These are phyloP conservation scores for Dactylorhiza incarnata DNA, from an alignment of 106 monocot species.

Conservation along the genomic window DNA sequence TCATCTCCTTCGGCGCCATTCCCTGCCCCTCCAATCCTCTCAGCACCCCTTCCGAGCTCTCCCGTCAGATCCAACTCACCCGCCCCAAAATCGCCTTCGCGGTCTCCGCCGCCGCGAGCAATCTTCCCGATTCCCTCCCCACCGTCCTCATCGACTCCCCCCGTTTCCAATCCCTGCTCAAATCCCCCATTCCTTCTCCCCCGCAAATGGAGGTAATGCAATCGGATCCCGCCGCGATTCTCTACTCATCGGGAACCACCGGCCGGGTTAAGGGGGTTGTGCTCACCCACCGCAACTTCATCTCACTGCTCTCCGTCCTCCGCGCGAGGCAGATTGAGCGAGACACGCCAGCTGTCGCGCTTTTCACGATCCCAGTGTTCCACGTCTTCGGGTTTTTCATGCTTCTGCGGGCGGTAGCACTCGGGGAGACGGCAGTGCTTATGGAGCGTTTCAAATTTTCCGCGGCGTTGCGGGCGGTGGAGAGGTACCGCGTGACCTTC, in stretches of 20 bases:
- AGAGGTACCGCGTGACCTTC: slow-evolving; percentile 29
- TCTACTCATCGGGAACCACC: slow-evolving; percentile 68
- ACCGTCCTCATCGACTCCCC: slow-evolving; percentile 19
- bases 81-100: slow-evolving; percentile 17
- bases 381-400: slow-evolving; percentile 63
- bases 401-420: slow-evolving; percentile 23
- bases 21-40: slow-evolving; percentile 23
- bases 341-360: slow-evolving; percentile 12
- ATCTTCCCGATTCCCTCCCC: not conserved
- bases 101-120: slow-evolving; percentile 7
- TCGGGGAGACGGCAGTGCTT: slow-evolving; percentile 47
- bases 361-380: slow-evolving; percentile 50
- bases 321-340: slow-evolving; percentile 3
- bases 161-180: not conserved
- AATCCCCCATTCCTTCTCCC: not conserved
- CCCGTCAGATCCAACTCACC: slow-evolving; percentile 11
- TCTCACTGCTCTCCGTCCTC: slow-evolving; percentile 20
- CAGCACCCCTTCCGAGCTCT: slow-evolving; percentile 15
- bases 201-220: not conserved
- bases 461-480: slow-evolving; percentile 41
- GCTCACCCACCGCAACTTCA: slow-evolving; percentile 51
- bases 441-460: slow-evolving; percentile 53
- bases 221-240: slow-evolving; percentile 31
- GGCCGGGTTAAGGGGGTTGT: slow-evolving; percentile 51
- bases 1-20: slow-evolving; percentile 23